Conservation (phyloP, 2,329 filamentous ascomycete genomes). For the Xylaria sp. region DNA sequence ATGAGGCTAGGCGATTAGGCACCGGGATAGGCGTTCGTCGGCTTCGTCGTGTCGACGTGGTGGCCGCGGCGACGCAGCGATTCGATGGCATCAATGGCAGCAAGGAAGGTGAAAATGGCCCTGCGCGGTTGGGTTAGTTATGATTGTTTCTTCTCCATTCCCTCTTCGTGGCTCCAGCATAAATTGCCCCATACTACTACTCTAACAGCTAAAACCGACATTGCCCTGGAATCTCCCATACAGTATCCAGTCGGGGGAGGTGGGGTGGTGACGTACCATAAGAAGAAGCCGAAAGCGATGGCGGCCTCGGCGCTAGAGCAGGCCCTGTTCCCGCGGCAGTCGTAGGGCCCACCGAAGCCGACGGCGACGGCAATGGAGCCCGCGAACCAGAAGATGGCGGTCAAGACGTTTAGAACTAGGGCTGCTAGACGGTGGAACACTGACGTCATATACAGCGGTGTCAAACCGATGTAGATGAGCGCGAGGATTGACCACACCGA, state of each 20-base stretch:
- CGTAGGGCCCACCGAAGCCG: slow-evolving; percentile 64
- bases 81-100: slow-evolving; percentile 59
- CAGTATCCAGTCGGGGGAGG: not conserved
- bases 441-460: slow-evolving; percentile 69
- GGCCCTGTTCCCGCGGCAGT: slow-evolving; percentile 61
- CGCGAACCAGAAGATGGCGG: slow-evolving; percentile 89
- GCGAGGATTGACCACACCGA: slow-evolving; percentile 79
- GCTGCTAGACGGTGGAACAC: slow-evolving; percentile 73
- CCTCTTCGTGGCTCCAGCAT: not conserved
- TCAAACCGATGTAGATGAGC: slow-evolving; percentile 74
- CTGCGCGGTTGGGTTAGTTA: slow-evolving; percentile 41
- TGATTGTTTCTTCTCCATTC: not conserved
- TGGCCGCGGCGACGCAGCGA: slow-evolving; percentile 56
- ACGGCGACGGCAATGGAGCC: slow-evolving; percentile 82
- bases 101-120: slow-evolving; percentile 60
- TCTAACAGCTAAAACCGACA: too few species aligned
- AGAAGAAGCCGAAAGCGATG: slow-evolving; percentile 73
- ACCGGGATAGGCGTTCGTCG: slow-evolving; percentile 43
- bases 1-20: slow-evolving; percentile 39
- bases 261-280: slow-evolving; percentile 55
- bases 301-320: slow-evolving; percentile 72
- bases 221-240: not conserved
- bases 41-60: slow-evolving; percentile 38
- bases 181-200: too few species aligned
- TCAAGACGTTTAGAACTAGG: slow-evolving; percentile 74